These are phyloP conservation scores for Suhomyces coccinellae DNA, from an alignment of 1,139 yeast genomes.

Conservation along the genomic window DNA sequence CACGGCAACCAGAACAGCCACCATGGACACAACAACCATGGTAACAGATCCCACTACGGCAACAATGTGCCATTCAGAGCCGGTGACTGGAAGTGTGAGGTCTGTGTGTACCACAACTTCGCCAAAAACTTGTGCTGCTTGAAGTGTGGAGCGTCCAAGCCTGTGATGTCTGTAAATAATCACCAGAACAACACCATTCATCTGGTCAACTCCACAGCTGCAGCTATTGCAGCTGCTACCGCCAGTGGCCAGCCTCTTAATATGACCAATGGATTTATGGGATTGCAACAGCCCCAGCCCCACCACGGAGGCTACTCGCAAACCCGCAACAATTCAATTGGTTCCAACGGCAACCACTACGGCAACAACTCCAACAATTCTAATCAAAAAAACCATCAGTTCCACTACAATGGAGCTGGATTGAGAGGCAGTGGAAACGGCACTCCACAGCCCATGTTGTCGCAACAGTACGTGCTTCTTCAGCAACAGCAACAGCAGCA, in stretches of 20 bases:
- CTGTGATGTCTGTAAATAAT: constrained; percentile 39
- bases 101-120: constrained; percentile 87
- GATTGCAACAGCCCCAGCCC: constrained; percentile 34
- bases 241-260: constrained; percentile 52
- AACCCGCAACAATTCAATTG: constrained; percentile 15
- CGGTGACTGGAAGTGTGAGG: constrained; percentile 96
- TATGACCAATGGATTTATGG: constrained; percentile 30
- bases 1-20: constrained; percentile 13
- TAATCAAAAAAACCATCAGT: constrained; percentile 11
- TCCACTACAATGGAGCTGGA: constrained; percentile 15
- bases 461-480: constrained; percentile 24
- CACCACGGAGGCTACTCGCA: constrained; percentile 20
- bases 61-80: constrained; percentile 85
- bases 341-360: constrained; percentile 15
- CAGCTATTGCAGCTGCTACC: constrained; percentile 56
- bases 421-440: constrained; percentile 20
- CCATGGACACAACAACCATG: constrained; percentile 16
- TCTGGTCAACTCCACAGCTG: constrained; percentile 48
- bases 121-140: constrained; percentile 87
- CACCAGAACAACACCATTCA: constrained; percentile 25
- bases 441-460: constrained; percentile 24
- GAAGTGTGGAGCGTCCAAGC: constrained; percentile 83
- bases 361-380: constrained; percentile 10
- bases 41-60: constrained; percentile 25
- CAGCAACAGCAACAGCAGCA: constrained; percentile 24